Conservation (phyloP, 2,329 filamentous ascomycete species). For the Pseudogymnoascus sp. region DNA sequence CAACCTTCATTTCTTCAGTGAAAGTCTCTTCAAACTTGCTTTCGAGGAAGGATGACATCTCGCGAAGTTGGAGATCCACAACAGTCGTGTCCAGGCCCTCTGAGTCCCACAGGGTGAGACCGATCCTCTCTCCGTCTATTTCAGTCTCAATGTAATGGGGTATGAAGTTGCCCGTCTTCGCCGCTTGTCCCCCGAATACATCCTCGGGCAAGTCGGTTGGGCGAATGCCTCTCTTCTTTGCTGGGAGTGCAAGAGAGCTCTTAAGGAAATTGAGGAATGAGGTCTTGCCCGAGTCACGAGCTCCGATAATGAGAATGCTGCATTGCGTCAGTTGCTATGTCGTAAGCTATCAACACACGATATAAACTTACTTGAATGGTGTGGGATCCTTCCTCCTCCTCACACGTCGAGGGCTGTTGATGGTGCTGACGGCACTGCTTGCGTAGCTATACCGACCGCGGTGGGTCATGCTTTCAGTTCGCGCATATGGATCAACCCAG, state of each 20-base stretch:
- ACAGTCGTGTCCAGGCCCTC: conserved; percentile 91
- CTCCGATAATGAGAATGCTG: conserved; percentile 85
- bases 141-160: conserved; percentile 91
- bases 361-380: conserved; percentile 80
- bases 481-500: conserved; percentile 67
- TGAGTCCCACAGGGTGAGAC: conserved; percentile 93
- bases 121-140: conserved; percentile 84
- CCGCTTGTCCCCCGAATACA: conserved; percentile 38
- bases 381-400: conserved; percentile 94
- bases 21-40: conserved; percentile 99
- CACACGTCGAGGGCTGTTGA: conserved; percentile 87
- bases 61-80: conserved; percentile 85
- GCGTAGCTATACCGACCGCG: conserved; percentile 95
- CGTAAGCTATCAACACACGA: conserved; percentile 10
- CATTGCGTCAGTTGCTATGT: conserved; percentile 14
- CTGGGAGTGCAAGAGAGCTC: conserved; percentile 73
- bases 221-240: conserved; percentile 57
- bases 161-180: conserved; percentile 58
- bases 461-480: conserved; percentile 92
- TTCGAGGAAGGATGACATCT: conserved; percentile 87
- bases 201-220: conserved; percentile 39
- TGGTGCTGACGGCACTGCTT: conserved; percentile 79
- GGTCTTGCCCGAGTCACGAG: conserved; percentile 83
- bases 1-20: conserved; percentile 92
- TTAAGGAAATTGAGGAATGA: conserved; percentile 95